Conservation (phyloP, 495 filamentous ascomycete genomes). For the Entonaema liquescens region DNA sequence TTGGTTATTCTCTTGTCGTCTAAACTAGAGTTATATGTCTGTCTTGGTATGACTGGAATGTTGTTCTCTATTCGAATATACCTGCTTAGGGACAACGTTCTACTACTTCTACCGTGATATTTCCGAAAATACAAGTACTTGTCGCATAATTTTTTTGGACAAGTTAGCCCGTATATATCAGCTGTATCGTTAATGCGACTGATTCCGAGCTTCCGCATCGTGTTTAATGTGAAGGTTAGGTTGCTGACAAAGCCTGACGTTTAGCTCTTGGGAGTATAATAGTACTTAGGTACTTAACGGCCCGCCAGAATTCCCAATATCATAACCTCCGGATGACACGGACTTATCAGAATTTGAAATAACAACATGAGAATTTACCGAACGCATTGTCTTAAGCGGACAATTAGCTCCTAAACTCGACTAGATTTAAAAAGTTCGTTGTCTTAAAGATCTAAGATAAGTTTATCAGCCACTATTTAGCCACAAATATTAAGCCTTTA, state of each 20-base stretch:
- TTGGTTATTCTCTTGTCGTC: too few relatives aligned
- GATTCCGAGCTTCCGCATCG: background rate
- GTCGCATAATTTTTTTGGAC: too few relatives aligned
- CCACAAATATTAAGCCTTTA: background rate
- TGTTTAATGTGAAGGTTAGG: background rate
- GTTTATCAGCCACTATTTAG: background rate
- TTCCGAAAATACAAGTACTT: too few relatives aligned
- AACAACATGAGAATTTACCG: background rate
- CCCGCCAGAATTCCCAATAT: background rate
- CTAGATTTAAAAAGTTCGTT: background rate
- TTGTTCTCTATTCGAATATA: too few relatives aligned
- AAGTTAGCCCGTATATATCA: too few relatives aligned
- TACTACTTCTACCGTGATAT: too few relatives aligned
- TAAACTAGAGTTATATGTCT: too few relatives aligned
- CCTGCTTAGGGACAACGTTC: too few relatives aligned
- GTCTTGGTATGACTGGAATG: too few relatives aligned
- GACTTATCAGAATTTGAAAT: background rate
- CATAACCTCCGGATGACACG: background rate
- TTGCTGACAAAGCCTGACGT: background rate
- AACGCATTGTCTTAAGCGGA: background rate
- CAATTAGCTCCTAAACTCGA: background rate
- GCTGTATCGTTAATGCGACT: background rate
- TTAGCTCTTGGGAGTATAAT: background rate
- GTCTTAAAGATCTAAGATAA: background rate
- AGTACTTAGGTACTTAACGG: too few relatives aligned